Evolutionary conservation across 1,139 yeast genomes (phyloP), one percentile per base, ranked within the genome.

Genomic region (Pichia sp.): DNA sequence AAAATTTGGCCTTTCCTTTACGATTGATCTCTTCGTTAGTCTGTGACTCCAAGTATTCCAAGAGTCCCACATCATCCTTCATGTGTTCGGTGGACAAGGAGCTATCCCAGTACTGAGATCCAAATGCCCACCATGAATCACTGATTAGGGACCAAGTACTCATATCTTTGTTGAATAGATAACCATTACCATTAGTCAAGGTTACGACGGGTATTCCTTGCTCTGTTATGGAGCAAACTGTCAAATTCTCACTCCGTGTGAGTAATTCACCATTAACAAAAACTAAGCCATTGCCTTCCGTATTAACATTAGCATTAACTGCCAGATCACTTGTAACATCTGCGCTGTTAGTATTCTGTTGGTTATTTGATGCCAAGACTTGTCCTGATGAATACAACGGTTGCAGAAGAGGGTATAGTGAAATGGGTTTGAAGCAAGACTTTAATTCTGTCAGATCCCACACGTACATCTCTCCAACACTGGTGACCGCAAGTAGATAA

Each of bases 51-150:
- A 87, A 60, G 37, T 77, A 60, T n/a, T 74, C 73, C n/a, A 88
- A 63, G 14, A 86, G 64, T n/a, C 44, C 39, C 15, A 33, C 19
- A n/a, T n/a, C n/a, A n/a, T 27, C 39, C 12, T 27, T 34, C 2
- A 21, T 5, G 10, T 23, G 17, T n/a, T 30, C 37, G 6, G 27
- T 12, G 2, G 55, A 40, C 17, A 53, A 46, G 6, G 69, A 66
- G 28, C 86, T 71, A 57, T 91, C 93, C 98, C 98, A 93, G 60
- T 86, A 91, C 54, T 88, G 96, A 0, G 97, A 87, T 0, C 97
- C 97, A 60, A 87, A 85, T 0, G 96, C 94, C 97, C 97, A 93
- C 97, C 98, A 93, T 1, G 94, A 76, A 55, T 93, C 98, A 41
- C 91, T 74, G 3, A 91, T 71, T 10, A 93, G 67, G 34, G 81